These are phyloP conservation scores for Arthroderma sp. DNA, from an alignment of 2,329 filamentous ascomycete genomes.

Conservation along the genomic window DNA sequence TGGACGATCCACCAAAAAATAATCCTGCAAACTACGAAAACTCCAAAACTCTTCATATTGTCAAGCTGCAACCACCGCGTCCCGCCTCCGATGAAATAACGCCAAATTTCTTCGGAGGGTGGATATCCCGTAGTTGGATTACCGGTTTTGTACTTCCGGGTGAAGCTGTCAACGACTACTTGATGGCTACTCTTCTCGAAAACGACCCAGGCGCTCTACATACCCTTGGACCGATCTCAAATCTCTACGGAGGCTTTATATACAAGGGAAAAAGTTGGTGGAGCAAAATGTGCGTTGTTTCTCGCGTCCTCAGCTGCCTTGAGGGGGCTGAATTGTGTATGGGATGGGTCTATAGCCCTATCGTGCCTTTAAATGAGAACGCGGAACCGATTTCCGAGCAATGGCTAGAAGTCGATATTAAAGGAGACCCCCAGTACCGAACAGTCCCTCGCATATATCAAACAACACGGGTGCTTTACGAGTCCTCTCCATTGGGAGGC, in stretches of 20 bases:
- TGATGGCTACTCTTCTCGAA: constrained; percentile 44
- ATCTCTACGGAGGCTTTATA: constrained; percentile 43
- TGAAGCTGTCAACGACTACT: constrained; percentile 38
- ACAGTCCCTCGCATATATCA: constrained; percentile 33
- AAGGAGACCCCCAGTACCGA: constrained; percentile 14
- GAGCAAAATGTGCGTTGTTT: constrained; percentile 44
- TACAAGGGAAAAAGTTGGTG: constrained; percentile 40
- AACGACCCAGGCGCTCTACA: constrained; percentile 39
- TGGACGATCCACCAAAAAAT: constrained; percentile 9
- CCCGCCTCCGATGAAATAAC: background rate
- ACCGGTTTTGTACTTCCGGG: constrained; percentile 44
- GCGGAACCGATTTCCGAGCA: constrained; percentile 24
- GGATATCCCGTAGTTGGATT: constrained; percentile 44
- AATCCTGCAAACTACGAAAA: constrained; percentile 17
- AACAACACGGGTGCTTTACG: constrained; percentile 24
- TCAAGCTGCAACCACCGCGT: constrained; percentile 15
- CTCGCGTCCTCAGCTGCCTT: constrained; percentile 37
- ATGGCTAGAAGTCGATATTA: constrained; percentile 38
- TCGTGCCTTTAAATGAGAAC: constrained; percentile 26
- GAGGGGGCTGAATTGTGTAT: constrained; percentile 37
- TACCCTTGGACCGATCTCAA: constrained; percentile 37
- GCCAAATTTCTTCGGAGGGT: constrained; percentile 33
- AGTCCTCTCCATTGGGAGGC: constrained; percentile 29
- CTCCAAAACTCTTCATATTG: constrained; percentile 16
- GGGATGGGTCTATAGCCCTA: constrained; percentile 39